These are phyloP conservation scores for Zymoseptoria crescenta DNA, from an alignment of 2,329 filamentous ascomycete species.

Conservation along the genomic window DNA sequence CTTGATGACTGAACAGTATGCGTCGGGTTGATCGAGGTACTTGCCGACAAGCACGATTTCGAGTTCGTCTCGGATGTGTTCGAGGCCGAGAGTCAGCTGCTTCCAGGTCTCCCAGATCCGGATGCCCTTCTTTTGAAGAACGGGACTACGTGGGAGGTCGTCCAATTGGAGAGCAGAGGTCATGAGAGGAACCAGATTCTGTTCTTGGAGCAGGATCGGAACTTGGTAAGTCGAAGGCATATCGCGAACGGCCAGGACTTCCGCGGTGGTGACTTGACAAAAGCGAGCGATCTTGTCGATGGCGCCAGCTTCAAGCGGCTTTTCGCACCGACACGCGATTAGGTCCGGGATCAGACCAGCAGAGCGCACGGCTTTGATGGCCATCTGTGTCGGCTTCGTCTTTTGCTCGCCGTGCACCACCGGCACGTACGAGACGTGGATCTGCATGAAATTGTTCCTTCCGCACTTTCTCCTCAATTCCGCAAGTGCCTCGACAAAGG, in stretches of 20 bases:
- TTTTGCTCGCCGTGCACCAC: constrained; percentile 73
- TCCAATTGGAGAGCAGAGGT: constrained; percentile 59
- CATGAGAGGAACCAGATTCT: constrained; percentile 65
- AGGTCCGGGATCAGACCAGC: constrained; percentile 59
- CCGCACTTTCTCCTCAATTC: constrained; percentile 68
- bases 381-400: constrained; percentile 93
- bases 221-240: constrained; percentile 91
- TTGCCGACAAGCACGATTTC: constrained; percentile 86
- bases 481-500: constrained; percentile 79
- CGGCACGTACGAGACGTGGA: constrained; percentile 83
- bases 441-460: constrained; percentile 75
- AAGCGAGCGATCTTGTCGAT: constrained; percentile 81
- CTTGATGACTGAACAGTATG: constrained; percentile 78
- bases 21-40: constrained; percentile 76
- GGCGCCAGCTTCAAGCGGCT: constrained; percentile 62
- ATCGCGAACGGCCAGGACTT: constrained; percentile 81
- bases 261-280: constrained; percentile 77
- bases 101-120: constrained; percentile 76
- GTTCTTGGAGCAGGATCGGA: constrained; percentile 79
- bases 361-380: constrained; percentile 75
- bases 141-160: constrained; percentile 38
- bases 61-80: constrained; percentile 60
- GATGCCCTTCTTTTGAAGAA: constrained; percentile 54
- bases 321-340: constrained; percentile 87
- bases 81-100: constrained; percentile 57